A percentile compares a stretch with the other conserved stretches of the same genome.
Conservation (phyloP, 2,329 filamentous ascomycete species). For the Eurotiales sp. region DNA sequence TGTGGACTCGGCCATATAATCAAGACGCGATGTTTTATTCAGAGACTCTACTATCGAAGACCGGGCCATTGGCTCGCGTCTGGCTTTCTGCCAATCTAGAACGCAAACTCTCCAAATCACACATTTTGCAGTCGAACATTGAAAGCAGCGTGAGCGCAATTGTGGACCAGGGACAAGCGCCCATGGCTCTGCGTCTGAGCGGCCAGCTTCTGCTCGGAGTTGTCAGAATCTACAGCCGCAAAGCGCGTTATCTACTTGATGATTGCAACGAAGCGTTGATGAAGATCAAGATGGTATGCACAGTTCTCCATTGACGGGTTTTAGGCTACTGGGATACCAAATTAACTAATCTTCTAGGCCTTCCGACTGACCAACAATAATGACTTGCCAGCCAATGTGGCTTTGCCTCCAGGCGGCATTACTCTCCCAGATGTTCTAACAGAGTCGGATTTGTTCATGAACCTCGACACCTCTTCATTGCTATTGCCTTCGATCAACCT, state of each 20-base stretch:
- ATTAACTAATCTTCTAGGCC: constrained; percentile 57
- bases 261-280: constrained; percentile 96
- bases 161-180: constrained; percentile 86
- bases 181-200: constrained; percentile 89
- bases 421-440: constrained; percentile 90
- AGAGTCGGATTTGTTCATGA: constrained; percentile 85
- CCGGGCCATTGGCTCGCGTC: constrained; percentile 91
- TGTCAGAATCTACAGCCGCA: constrained; percentile 94
- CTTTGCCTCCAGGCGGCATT: constrained; percentile 76
- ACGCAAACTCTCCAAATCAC: constrained; percentile 95
- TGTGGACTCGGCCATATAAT: constrained; percentile 25
- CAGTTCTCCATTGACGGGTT: background rate
- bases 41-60: constrained; percentile 91
- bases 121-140: constrained; percentile 91
- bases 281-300: constrained; percentile 93
- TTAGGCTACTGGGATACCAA: background rate
- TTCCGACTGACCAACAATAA: constrained; percentile 94
- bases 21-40: constrained; percentile 82
- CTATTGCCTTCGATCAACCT: constrained; percentile 65
- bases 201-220: constrained; percentile 93
- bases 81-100: constrained; percentile 98
- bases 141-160: constrained; percentile 93
- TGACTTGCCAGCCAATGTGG: constrained; percentile 80
- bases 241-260: constrained; percentile 91
- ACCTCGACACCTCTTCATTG: constrained; percentile 75